Evolutionary conservation across 768 basidiomycete genomes (phyloP).

Genomic region (Kwoniella botswanensis): DNA sequence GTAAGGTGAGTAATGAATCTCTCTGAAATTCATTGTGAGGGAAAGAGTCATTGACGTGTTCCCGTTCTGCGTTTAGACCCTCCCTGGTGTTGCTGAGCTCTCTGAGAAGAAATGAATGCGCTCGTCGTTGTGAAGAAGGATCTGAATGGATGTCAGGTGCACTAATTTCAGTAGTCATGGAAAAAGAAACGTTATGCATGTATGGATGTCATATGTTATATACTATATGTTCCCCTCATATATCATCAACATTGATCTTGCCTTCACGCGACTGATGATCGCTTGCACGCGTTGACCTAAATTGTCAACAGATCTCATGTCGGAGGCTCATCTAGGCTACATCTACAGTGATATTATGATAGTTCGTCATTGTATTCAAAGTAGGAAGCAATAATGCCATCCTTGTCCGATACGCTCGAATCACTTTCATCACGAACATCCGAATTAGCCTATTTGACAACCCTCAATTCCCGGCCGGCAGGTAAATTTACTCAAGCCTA

Average conservation of each 20-base stretch:
- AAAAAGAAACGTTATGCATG: slow-evolving; percentile 5
- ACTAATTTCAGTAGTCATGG: not conserved
- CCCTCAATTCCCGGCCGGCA: slow-evolving; percentile 31
- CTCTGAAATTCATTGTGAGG: not conserved
- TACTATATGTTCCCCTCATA: slow-evolving; percentile 3
- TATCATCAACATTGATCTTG: slow-evolving; percentile 8
- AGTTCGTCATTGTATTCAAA: too few species aligned
- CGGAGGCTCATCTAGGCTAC: not conserved
- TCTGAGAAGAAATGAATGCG: slow-evolving; percentile 69
- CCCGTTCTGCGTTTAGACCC: slow-evolving; percentile 61
- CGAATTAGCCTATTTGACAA: slow-evolving; percentile 36
- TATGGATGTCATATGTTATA: not conserved
- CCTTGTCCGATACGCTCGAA: slow-evolving; percentile 39
- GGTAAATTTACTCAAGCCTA: slow-evolving; percentile 46
- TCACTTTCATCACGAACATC: slow-evolving; percentile 32
- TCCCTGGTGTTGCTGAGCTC: slow-evolving; percentile 90
- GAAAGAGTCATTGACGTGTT: not conserved
- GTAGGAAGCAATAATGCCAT: slow-evolving; percentile 34
- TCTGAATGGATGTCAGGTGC: not conserved
- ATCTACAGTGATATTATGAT: too few species aligned
- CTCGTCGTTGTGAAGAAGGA: not conserved
- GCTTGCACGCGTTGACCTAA: not conserved
- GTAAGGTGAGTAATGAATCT: slow-evolving; percentile 71
- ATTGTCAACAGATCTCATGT: slow-evolving; percentile 15
- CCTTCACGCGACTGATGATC: slow-evolving; percentile 12